Conservation (phyloP, 108 stramenopile species). For the Nannochloropsis salina region DNA sequence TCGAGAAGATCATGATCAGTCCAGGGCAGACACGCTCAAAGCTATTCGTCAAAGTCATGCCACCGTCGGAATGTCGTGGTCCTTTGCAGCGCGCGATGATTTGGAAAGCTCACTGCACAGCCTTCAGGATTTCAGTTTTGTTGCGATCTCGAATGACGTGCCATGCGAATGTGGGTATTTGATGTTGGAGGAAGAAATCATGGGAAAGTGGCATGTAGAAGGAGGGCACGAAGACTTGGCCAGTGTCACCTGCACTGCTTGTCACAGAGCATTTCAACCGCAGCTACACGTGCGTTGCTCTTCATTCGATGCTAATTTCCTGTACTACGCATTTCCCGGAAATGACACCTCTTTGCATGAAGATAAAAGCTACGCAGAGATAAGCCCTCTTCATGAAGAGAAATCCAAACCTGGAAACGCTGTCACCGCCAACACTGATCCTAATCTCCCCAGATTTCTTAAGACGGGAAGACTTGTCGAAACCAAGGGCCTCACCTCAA, state of each 20-base stretch:
- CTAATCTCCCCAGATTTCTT: background rate
- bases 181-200: background rate
- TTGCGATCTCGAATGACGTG: background rate
- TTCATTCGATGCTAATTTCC: background rate
- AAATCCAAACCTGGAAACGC: no score
- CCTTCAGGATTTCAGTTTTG: background rate
- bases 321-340: background rate
- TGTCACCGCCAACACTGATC: background rate
- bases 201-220: background rate
- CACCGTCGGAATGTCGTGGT: background rate
- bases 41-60: background rate
- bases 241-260: background rate
- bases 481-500: background rate
- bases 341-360: background rate
- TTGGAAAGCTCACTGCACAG: background rate
- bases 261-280: background rate
- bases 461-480: background rate
- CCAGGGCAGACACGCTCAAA: no score
- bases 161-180: background rate
- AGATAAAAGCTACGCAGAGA: background rate
- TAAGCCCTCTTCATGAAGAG: no score
- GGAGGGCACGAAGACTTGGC: slow-evolving; percentile 3
- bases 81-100: background rate
- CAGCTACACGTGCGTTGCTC: background rate
- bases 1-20: background rate